Evolutionary conservation across 345 rosid genomes (phyloP).

Genomic region (Cardamine resedifolia): DNA sequence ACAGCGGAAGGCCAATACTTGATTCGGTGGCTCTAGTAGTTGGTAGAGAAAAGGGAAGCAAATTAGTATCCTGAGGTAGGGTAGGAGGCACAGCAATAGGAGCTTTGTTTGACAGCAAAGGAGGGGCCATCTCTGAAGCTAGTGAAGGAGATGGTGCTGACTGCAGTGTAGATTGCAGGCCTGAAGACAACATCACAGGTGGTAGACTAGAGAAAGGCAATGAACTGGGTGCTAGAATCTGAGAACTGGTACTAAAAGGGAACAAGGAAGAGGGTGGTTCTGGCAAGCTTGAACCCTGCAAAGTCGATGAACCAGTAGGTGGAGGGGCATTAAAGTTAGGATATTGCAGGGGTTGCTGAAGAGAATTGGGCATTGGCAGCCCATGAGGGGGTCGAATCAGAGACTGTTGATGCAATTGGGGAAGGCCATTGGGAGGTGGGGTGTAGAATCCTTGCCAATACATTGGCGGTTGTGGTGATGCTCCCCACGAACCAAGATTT

Average conservation of each 20-base stretch:
- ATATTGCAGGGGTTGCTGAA: constrained; percentile 75
- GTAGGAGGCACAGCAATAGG: constrained; percentile 49
- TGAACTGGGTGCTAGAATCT: constrained; percentile 41
- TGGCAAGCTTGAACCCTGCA: constrained; percentile 54
- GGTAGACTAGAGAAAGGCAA: constrained; percentile 36
- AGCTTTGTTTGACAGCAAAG: constrained; percentile 50
- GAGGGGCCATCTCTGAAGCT: constrained; percentile 59
- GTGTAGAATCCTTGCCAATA: constrained; percentile 91
- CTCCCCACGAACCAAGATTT: constrained; percentile 75
- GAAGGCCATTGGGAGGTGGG: constrained; percentile 74
- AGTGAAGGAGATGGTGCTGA: constrained; percentile 50
- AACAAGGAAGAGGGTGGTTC: constrained; percentile 49
- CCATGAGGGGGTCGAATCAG: constrained; percentile 78
- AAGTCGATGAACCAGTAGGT: constrained; percentile 49
- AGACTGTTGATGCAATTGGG: constrained; percentile 83
- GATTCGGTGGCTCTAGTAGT: constrained; percentile 50
- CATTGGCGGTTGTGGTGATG: constrained; percentile 76
- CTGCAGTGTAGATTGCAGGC: constrained; percentile 41
- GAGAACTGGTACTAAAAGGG: constrained; percentile 44
- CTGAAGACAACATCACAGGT: constrained; percentile 33
- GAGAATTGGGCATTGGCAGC: constrained; percentile 59
- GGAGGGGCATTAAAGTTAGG: constrained; percentile 62
- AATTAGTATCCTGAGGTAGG: constrained; percentile 42
- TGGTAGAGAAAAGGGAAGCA: constrained; percentile 54
- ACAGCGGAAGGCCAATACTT: constrained; percentile 43